Conservation (phyloP, 108 stramenopile genomes). For the Nitzschia palea region DNA sequence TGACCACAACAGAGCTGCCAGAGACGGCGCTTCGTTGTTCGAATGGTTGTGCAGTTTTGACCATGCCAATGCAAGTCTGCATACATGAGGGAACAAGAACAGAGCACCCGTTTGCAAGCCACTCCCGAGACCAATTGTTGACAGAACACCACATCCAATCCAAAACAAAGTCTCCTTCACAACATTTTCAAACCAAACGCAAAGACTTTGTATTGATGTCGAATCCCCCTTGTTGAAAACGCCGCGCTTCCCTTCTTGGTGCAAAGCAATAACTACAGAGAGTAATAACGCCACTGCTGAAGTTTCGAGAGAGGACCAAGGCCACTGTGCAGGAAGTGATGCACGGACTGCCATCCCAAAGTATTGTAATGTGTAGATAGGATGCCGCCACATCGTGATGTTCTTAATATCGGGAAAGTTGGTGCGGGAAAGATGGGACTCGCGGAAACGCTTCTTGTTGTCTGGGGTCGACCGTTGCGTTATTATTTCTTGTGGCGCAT, state of each 20-base stretch:
- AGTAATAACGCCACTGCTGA: not conserved
- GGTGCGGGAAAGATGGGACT: not conserved
- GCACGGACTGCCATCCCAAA: not conserved
- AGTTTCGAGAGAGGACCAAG: not conserved
- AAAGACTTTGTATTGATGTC: not conserved
- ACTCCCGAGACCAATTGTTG: constrained; percentile 6
- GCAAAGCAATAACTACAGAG: not conserved
- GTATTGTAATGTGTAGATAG: not conserved
- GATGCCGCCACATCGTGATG: not conserved
- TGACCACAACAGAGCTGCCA: constrained; percentile 14
- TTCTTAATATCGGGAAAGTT: not conserved
- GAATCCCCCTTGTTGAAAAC: not conserved
- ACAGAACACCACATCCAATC: constrained; percentile 10
- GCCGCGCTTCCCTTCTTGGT: not conserved
- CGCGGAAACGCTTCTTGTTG: not conserved
- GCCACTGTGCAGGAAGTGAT: not conserved
- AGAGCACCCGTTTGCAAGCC: constrained; percentile 11
- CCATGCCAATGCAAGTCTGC: not conserved
- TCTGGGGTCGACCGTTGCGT: not conserved
- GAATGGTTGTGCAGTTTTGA: not conserved
- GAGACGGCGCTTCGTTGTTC: not conserved
- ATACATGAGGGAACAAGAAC: constrained; percentile 10
- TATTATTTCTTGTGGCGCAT: not conserved
- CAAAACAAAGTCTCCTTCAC: constrained; percentile 4
- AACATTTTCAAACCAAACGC: not conserved